Conservation (phyloP, 78 protist species). For the Planoprotostelium fungivorum region DNA sequence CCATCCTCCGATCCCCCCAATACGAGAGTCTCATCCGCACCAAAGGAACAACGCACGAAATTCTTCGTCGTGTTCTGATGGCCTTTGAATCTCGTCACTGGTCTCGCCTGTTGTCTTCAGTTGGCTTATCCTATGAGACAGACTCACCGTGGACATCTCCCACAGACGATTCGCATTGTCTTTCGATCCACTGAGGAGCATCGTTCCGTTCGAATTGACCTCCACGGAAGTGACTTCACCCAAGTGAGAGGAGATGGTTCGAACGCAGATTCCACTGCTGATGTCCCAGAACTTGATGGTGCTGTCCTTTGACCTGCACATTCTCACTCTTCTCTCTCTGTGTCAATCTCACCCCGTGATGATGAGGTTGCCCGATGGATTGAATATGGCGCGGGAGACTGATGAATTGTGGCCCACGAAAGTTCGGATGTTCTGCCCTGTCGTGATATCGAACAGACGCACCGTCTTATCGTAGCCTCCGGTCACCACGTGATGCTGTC, state of each 20-base stretch:
- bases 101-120: conserved; percentile 17
- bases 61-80: conserved; percentile 83
- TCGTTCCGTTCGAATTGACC: conserved; percentile 43
- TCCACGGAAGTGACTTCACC: conserved; percentile 85
- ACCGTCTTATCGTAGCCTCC: conserved; percentile 82
- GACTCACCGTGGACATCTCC: conserved; percentile 68
- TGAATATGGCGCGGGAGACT: conserved; percentile 52
- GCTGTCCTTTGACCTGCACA: conserved; percentile 66
- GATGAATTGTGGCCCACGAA: conserved; percentile 59
- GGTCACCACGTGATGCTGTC: conserved; percentile 29
- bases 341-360: conserved; percentile 72
- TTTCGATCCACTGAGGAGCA: conserved; percentile 59
- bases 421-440: conserved; percentile 31
- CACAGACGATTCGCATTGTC: conserved; percentile 84
- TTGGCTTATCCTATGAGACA: background rate
- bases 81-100: conserved; percentile 75
- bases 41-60: conserved; percentile 67
- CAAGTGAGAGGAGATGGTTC: conserved; percentile 64
- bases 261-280: conserved; percentile 71
- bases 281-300: conserved; percentile 89
- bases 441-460: conserved; percentile 59
- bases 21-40: conserved; percentile 46
- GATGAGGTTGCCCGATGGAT: conserved; percentile 78
- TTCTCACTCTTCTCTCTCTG: no score
- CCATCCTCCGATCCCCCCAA: conserved; percentile 85